Base-by-base conservation (phyloP, 768 basidiomycete species). In the Tephrocybe sp. region DNA sequence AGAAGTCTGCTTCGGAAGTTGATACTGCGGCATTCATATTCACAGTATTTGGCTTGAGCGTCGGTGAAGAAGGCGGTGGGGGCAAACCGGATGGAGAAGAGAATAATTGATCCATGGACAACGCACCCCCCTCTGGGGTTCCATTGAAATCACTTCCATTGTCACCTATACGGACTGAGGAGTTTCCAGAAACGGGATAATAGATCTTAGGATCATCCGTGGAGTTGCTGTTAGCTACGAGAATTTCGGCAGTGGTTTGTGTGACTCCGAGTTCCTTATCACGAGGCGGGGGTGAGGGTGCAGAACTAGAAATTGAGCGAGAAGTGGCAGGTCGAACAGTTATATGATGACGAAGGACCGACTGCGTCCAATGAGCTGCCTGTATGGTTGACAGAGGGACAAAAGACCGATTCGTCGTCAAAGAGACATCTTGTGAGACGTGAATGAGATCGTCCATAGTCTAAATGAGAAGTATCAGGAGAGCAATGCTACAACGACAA, bases 291-390 rank as follows among this genome's bases (percentile, higher is more conserved):
- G 71, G 64, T 2, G 71, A 71, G 49, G 58, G 52, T 3, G 59
- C 50, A 19, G 45, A 18, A 46, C 43, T 16, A 27, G 28, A 38
- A 9, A 28, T 31, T 16, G 43, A 18, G n/a, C 32, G 44, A n/a
- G 72, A 66, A 3, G 71, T 67, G 24, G 67, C 63, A n/a, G 75
- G 72, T 52, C 71, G 68, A 18, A 72, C 63, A 1, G 74, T 83
- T 21, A 89, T 78, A 25, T 72, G 76, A 54, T 80, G 78, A 2
- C 82, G 79, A 7, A 92, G 69, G n/a, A 84, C 52, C 2, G 87
- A 84, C 51, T 87, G 84, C 22, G 71, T 74, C 93, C 93, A 98
- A 54, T 86, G 84, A 1, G 92, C 86, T 0, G 82, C 75, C 61
- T 95, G 89, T 6, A 96, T 65, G 6, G 83, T 71, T 2, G 74